These are phyloP conservation scores for Euryodendron excelsum DNA, from an alignment of 148 eudicot genomes.

Conservation along the genomic window DNA sequence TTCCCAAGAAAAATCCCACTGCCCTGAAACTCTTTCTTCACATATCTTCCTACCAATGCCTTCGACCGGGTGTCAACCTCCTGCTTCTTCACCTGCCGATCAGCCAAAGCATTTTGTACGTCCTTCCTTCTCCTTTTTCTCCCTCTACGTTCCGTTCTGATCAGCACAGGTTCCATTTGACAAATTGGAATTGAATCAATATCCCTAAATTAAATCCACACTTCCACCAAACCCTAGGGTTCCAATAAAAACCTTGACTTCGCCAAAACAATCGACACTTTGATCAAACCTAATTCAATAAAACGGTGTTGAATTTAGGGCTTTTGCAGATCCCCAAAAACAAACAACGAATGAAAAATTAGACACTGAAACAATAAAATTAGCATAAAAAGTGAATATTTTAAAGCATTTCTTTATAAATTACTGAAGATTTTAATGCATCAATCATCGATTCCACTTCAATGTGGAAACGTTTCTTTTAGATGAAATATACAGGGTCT, in stretches of 20 bases:
- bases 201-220: constrained; percentile 17
- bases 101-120: constrained; percentile 26
- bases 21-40: constrained; percentile 71
- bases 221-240: constrained; percentile 9
- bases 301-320: neutral
- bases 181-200: constrained; percentile 29
- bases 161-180: constrained; percentile 53
- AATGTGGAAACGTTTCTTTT: neutral
- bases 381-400: neutral
- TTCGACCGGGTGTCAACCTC: constrained; percentile 40
- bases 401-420: too few species aligned
- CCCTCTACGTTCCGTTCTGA: constrained; percentile 49
- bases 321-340: neutral
- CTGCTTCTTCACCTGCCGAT: constrained; percentile 36
- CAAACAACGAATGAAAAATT: neutral
- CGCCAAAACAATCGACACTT: neutral
- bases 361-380: neutral
- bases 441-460: neutral
- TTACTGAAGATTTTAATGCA: neutral
- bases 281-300: constrained; percentile 6
- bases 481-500: neutral
- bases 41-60: constrained; percentile 63
- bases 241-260: neutral
- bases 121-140: constrained; percentile 55
- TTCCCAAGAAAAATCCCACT: constrained; percentile 73